Evolutionary conservation across 129 eudicot species (phyloP).

Genomic region (Lactuca saligna): DNA sequence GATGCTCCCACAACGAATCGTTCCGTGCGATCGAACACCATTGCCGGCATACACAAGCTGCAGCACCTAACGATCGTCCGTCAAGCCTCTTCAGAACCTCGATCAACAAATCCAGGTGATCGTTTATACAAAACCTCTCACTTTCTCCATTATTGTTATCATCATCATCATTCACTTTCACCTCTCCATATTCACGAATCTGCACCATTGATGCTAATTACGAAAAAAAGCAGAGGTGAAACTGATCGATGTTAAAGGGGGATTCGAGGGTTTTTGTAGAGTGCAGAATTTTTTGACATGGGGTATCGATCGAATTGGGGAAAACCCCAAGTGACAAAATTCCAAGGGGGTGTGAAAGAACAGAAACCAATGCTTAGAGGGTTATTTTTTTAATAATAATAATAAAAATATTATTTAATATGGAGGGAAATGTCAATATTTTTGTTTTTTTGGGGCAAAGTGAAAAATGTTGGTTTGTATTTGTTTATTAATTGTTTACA

Average conservation of each 20-base stretch:
- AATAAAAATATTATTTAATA: neutral
- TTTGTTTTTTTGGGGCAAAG: conserved; percentile 30
- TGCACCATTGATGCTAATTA: conserved; percentile 31
- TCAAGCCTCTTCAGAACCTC: conserved; percentile 72
- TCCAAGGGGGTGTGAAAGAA: conserved; percentile 51
- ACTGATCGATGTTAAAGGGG: neutral
- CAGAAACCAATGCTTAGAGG: conserved; percentile 38
- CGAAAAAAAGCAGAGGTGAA: conserved; percentile 11
- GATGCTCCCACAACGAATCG: conserved; percentile 86
- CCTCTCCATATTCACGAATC: conserved; percentile 6
- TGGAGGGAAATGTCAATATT: conserved; percentile 33
- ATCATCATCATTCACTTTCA: neutral
- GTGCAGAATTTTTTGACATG: conserved; percentile 2
- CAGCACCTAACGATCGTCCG: conserved; percentile 58
- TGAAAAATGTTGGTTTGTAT: conserved; percentile 33
- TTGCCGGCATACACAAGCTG: conserved; percentile 75
- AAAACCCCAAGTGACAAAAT: conserved; percentile 52
- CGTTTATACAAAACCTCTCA: conserved; percentile 57
- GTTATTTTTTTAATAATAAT: conserved; percentile 12
- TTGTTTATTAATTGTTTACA: conserved; percentile 15
- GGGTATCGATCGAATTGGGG: conserved; percentile 44
- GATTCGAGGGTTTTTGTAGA: conserved; percentile 17
- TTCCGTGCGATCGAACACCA: conserved; percentile 65
- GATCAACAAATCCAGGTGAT: conserved; percentile 58
- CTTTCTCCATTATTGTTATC: neutral